A percentile compares a stretch with the other conserved stretches of the same genome.
Evolutionary conservation across 495 filamentous ascomycete species (phyloP).

Genomic region (Amphirosellinia nigrospora): DNA sequence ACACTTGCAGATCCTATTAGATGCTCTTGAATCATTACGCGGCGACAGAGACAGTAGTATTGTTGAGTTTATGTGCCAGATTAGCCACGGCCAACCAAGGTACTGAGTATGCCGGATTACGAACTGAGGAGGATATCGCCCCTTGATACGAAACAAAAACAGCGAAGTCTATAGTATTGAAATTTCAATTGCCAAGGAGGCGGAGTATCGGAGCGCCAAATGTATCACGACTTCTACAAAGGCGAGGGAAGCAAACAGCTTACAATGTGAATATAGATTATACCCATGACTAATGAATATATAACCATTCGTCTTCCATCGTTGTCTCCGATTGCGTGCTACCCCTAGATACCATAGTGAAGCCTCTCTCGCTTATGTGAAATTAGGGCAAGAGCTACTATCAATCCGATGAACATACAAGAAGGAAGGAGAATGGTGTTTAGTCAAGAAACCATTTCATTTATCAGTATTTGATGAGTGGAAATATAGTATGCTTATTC

Average conservation of each 20-base stretch:
- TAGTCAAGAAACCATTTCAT: not conserved
- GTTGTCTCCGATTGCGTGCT: not conserved
- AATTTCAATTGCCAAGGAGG: not conserved
- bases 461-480: not conserved
- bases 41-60: constrained; percentile 93
- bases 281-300: constrained; percentile 6
- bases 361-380: not conserved
- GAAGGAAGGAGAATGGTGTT: not conserved
- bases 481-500: not conserved
- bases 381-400: not conserved
- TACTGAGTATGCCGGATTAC: constrained; percentile 58
- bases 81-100: constrained; percentile 78
- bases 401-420: not conserved
- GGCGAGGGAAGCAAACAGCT: not conserved
- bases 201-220: not conserved
- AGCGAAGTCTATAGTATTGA: not conserved
- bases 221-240: constrained; percentile 2
- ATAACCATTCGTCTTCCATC: not conserved
- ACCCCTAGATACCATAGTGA: not conserved
- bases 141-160: constrained; percentile 20
- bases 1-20: constrained; percentile 88
- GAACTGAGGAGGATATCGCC: constrained; percentile 53
- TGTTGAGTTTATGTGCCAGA: constrained; percentile 82
- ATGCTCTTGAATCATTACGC: constrained; percentile 97
- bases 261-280: not conserved